Evolutionary conservation across 495 filamentous ascomycete genomes (phyloP).

Genomic region (Darksidea phi): DNA sequence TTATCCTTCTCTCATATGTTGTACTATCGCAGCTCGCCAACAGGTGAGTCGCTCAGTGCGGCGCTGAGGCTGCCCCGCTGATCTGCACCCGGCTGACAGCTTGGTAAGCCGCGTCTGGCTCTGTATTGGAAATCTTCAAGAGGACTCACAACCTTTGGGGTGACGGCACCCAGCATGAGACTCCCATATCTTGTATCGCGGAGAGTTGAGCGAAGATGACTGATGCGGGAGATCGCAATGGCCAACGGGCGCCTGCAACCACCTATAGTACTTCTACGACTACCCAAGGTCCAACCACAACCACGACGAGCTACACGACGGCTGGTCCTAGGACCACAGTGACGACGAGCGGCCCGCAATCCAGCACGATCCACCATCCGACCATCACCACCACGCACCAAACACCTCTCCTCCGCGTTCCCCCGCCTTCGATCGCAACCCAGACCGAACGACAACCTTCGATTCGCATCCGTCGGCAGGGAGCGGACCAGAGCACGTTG

Average conservation of each 20-base stretch:
- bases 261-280: slow-evolving; percentile 2
- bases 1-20: too few relatives aligned
- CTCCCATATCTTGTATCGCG: background rate
- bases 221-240: background rate
- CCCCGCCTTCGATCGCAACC: background rate
- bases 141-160: background rate
- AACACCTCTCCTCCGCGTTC: background rate
- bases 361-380: background rate
- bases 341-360: slow-evolving; percentile 4
- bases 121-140: too few relatives aligned
- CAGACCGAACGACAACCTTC: slow-evolving; percentile 25
- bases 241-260: background rate
- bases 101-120: too few relatives aligned
- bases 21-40: too few relatives aligned
- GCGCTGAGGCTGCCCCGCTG: too few relatives aligned
- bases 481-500: slow-evolving; percentile 1
- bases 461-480: slow-evolving; percentile 16
- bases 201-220: background rate
- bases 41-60: too few relatives aligned
- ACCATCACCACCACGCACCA: slow-evolving; percentile 13
- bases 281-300: slow-evolving; percentile 8
- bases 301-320: slow-evolving; percentile 10
- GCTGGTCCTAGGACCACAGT: background rate
- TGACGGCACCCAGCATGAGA: background rate
- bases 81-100: too few relatives aligned